Percentiles rank a stretch among this genome's conserved stretches.
phyloP scores from a whole-genome alignment of 192 early-diverging fungal genomes.

The Linnemannia elongata region DNA sequence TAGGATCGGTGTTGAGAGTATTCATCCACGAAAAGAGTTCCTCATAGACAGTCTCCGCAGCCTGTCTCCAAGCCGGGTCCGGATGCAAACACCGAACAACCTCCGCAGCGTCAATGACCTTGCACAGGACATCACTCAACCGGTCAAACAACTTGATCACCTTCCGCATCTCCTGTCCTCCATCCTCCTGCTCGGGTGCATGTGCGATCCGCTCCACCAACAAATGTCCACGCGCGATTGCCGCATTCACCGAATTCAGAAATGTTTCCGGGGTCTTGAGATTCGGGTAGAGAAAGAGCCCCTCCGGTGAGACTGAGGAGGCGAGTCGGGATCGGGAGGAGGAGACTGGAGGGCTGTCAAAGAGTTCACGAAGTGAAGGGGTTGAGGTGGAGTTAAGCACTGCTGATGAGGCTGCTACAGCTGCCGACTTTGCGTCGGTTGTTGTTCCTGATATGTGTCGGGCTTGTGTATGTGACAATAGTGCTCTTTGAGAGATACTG shows the following conservation, averaged over 20 bases:
- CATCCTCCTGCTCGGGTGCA: conserved; percentile 56
- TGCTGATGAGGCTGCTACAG: neutral
- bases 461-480: neutral
- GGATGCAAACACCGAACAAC: conserved; percentile 95
- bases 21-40: conserved; percentile 89
- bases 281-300: conserved; percentile 61
- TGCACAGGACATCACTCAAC: conserved; percentile 89
- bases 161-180: conserved; percentile 69
- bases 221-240: conserved; percentile 63
- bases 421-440: neutral
- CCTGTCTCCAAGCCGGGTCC: conserved; percentile 73
- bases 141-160: conserved; percentile 92
- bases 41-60: conserved; percentile 84
- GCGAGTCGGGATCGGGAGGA: conserved; percentile 26
- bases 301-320: conserved; percentile 18
- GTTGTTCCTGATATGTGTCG: neutral
- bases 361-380: conserved; percentile 35
- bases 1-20: conserved; percentile 91
- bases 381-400: neutral
- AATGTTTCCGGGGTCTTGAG: conserved; percentile 59
- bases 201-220: conserved; percentile 66
- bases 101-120: conserved; percentile 93
- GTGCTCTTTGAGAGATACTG: neutral
- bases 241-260: conserved; percentile 60
- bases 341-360: conserved; percentile 33